Evolutionary conservation across 163 green algal genomes (phyloP), one percentile per base, ranked within the genome.

Genomic region (Scenedesmus sp.): DNA sequence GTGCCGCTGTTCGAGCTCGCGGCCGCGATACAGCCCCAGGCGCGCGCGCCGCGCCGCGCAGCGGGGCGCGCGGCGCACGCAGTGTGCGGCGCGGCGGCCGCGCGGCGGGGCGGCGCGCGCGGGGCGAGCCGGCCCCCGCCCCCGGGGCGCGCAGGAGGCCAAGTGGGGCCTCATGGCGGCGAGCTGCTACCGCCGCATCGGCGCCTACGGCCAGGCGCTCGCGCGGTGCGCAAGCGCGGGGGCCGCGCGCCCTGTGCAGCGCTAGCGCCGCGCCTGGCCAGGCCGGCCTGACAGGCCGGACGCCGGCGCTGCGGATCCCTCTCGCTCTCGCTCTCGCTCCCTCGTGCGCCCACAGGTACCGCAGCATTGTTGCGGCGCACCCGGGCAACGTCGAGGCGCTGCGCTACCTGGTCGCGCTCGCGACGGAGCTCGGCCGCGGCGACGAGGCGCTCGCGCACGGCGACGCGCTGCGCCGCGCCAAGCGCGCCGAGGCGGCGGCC

Each of bases 141-240:
- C n/a, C n/a, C n/a, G n/a, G n/a, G n/a, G n/a, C n/a, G n/a, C n/a
- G 13, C 58, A 87, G 63, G 89, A 96, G 83, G 90, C 93, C 70
- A 97, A 97, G 89, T 97, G 93, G 93, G 77, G 82, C 53, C 90
- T 97, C 29, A 97, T 97, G 93, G 89, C 88, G 31, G 88, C 88
- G 13, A 89, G 82, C 13, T 92, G 88, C 77, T 83, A 89, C 82
- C 73, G 88, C 24, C 74, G 88, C n/a, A 86, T 87, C 48, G 81
- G 78, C 20, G 82, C 85, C 13, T 89, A 84, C 45, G 70, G 71
- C 17, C 80, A 84, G 42, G 86, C 83, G 24, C 54, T 80, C 17
- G 50, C 56, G 51, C 48, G 29, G 60, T 73, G 45, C 48, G 60
- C n/a, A 31, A 24, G 17, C 54, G 18, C 13, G 14, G 33, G 29